Evolutionary conservation across 108 stramenopile genomes (phyloP), one percentile per base, ranked within the genome.

Genomic region (Aureococcus anophagefferens): DNA sequence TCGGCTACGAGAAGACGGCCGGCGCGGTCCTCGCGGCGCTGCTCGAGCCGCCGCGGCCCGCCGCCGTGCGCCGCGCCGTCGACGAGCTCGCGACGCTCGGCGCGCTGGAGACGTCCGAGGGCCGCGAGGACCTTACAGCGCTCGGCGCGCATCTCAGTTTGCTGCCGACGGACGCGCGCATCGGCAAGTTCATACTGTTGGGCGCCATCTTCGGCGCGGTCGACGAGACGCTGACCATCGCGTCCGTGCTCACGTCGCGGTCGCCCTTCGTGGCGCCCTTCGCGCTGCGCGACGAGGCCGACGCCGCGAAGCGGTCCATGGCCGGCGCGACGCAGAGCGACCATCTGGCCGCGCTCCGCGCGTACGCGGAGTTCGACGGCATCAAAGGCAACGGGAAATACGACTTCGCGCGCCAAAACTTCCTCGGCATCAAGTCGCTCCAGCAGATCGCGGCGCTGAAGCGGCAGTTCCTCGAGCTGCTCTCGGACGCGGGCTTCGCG

Each of bases 161-260:
- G 17, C 69, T 88, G 32, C 83, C 84, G 62, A 21, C 81, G 33
- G 83, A 86, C 70, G 80, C 81, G 31, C 68, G 83, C 44, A 66
- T 85, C 37, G 86, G 84, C 45, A 86, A 87, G 72, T 74, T 84
- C 74, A 65, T 86, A 33, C 68, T 88, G 3, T 73, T 80, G 62
- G 84, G 84, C 5, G 70, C 72, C 64, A 37, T 88, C 30, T 75
- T 86, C 32, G 78, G 78, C 30, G 83, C 81, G 46, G 74, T 72
- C 11, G 81, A 72, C 33, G 70, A 67, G 62, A 40, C 67, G 16
- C 76, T 76, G 0, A 76, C 76, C 13, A 71, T 80, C 40, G 79
- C 76, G 14, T 75, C 75, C 11, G 44, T 31, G 15, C 63, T 80
- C 28, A 46, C 63, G 21, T 66, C 36, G 45, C 78, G 85, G 17